Base-by-base conservation (phyloP, 345 rosid genomes). In the Brassica carinata region DNA sequence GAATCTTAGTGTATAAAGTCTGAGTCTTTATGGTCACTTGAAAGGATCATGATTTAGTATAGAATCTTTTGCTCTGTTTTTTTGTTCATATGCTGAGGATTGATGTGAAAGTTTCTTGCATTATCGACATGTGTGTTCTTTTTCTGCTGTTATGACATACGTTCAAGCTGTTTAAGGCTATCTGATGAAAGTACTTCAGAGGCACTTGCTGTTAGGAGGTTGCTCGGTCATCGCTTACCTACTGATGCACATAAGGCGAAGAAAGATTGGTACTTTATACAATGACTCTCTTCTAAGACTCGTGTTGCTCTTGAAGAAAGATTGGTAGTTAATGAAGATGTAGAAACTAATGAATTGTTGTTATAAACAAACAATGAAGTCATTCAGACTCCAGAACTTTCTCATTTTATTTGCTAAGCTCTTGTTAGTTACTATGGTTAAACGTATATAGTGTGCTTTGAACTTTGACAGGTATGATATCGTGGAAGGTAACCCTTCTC, bases 191-290 rank as follows among this genome's bases (percentile, higher is more conserved):
- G 99, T 67, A 91, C 91, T 62, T 83, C 91, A 2, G 99, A 95
- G 83, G 99, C 99, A 40, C 90, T 91, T 72, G 94, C 99, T 18
- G 98, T 95, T 68, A 87, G 97, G 15, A 86, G 85, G 51, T 87
- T 95, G 85, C 94, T 94, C 19, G 98, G 99, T 38, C 90, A 94
- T 86, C 97, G 99, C 33, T 87, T 94, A 76, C 88, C 93, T 34
- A 76, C 13, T 48, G 55, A 48, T 48, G 17, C 55, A 13, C 55
- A 48, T 14, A 48, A 48, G 5, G 55, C 55, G 75, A 95, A 95
- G 85, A 86, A 91, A 38, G 96, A 93, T 82, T 95, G 99, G 99
- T 94, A 89, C 27, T 53, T 40, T 71, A 8, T 70, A 14, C 4
- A 70, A n/a, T 8, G 7, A 15, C 61, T 73, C 27, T 73, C 23